Evolutionary conservation across 257 asterid species (phyloP).

Genomic region (Cruciata laevipes): DNA sequence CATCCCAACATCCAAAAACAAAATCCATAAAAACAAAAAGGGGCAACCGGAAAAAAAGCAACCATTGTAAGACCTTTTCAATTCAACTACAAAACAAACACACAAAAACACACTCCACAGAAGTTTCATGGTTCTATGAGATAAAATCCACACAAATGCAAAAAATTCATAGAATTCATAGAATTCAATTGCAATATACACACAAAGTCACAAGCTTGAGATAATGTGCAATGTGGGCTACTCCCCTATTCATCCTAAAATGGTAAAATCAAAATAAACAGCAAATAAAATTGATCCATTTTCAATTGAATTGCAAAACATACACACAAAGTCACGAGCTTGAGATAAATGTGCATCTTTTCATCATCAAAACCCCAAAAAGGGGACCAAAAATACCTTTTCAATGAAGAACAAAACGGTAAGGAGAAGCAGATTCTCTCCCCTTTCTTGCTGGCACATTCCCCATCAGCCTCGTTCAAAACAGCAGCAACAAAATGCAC

Average conservation of each 20-base stretch:
- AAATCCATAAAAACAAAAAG: neutral
- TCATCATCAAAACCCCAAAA: neutral
- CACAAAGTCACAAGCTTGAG: neutral
- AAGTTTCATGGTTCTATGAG: no score
- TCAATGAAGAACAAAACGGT: constrained; percentile 20
- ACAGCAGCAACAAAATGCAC: constrained; percentile 17
- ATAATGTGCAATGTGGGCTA: neutral
- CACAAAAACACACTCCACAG: neutral
- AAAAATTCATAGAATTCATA: no score
- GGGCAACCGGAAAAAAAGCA: neutral
- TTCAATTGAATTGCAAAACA: no score
- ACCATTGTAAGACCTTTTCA: neutral
- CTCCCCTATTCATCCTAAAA: neutral
- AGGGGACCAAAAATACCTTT: constrained; percentile 28
- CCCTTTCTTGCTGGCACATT: constrained; percentile 28
- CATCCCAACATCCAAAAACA: neutral
- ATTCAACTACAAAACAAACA: neutral
- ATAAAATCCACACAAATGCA: no score
- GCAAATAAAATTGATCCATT: no score
- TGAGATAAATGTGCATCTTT: neutral
- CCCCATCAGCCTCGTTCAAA: constrained; percentile 22
- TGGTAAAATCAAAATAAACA: no score
- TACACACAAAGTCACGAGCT: no score
- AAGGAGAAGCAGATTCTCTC: constrained; percentile 40
- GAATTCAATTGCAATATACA: neutral